These are phyloP conservation scores for Aegilops bicornis DNA, from an alignment of 176 grass and related monocot species.

Conservation along the genomic window DNA sequence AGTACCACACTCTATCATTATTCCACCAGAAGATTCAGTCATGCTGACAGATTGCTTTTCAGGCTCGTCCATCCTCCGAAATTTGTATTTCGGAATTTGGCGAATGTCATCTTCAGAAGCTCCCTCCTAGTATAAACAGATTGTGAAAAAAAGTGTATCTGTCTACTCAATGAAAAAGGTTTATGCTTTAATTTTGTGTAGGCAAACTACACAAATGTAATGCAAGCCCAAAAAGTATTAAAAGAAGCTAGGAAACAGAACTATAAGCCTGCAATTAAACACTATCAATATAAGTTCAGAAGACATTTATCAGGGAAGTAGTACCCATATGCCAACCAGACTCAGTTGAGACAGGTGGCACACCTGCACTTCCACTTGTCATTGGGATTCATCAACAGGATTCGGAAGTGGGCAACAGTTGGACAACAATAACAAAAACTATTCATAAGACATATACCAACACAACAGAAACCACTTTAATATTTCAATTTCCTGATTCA, in stretches of 20 bases:
- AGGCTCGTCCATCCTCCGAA: constrained; percentile 26
- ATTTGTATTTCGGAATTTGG: constrained; percentile 63
- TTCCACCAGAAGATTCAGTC: constrained; percentile 45
- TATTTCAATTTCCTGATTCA: not conserved
- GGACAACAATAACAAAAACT: not conserved
- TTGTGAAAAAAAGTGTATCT: not conserved
- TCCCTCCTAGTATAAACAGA: constrained; percentile 50
- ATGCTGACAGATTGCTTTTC: constrained; percentile 6
- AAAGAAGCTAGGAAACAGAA: not conserved
- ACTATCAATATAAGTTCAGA: not conserved
- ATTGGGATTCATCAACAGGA: not conserved
- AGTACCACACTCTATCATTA: constrained; percentile 58
- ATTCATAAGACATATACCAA: not conserved
- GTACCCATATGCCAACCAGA: not conserved
- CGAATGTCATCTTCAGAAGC: constrained; percentile 72
- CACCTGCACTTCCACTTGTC: not conserved
- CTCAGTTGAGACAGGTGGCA: not conserved
- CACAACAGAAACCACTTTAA: not conserved
- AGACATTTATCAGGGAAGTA: not conserved
- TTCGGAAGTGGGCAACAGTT: not conserved
- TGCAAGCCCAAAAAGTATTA: not conserved
- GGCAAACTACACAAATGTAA: not conserved
- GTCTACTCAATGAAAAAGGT: not conserved
- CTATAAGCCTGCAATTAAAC: not conserved
- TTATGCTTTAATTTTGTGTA: not conserved